Conservation (phyloP, 495 filamentous ascomycete genomes). For the Haplographium delicatum region DNA sequence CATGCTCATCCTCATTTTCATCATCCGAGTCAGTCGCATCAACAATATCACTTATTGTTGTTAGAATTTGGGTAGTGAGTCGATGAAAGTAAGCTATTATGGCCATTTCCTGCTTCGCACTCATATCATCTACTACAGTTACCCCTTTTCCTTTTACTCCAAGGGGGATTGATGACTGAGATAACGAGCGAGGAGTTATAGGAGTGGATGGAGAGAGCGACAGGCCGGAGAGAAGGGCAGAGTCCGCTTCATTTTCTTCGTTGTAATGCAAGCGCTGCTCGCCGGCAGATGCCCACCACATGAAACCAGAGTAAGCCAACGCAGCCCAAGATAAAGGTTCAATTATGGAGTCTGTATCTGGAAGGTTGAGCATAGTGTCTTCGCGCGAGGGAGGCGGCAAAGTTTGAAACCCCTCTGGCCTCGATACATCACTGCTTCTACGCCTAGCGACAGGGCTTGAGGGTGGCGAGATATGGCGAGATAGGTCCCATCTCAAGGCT, state of each 20-base stretch:
- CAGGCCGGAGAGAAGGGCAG: slow-evolving; percentile 40
- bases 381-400: slow-evolving; percentile 26
- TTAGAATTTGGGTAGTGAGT: slow-evolving; percentile 66
- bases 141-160: slow-evolving; percentile 3
- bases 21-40: slow-evolving; percentile 45
- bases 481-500: slow-evolving; percentile 62
- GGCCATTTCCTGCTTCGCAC: slow-evolving; percentile 53
- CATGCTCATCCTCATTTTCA: slow-evolving; percentile 29
- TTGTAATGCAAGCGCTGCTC: slow-evolving; percentile 61
- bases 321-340: slow-evolving; percentile 86
- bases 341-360: slow-evolving; percentile 47
- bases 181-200: slow-evolving; percentile 27
- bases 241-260: slow-evolving; percentile 44
- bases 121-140: slow-evolving; percentile 27
- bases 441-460: slow-evolving; percentile 14
- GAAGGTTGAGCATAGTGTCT: slow-evolving; percentile 22
- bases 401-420: slow-evolving; percentile 10
- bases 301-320: slow-evolving; percentile 84
- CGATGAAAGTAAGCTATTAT: slow-evolving; percentile 91
- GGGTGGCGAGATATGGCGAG: slow-evolving; percentile 30
- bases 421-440: slow-evolving; percentile 1
- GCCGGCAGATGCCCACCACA: slow-evolving; percentile 98
- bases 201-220: slow-evolving; percentile 25
- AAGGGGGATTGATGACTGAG: slow-evolving; percentile 26
- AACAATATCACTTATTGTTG: slow-evolving; percentile 62